phyloP scores from a whole-genome alignment of 1,139 yeast genomes.

The Suhomyces bribrorum region DNA sequence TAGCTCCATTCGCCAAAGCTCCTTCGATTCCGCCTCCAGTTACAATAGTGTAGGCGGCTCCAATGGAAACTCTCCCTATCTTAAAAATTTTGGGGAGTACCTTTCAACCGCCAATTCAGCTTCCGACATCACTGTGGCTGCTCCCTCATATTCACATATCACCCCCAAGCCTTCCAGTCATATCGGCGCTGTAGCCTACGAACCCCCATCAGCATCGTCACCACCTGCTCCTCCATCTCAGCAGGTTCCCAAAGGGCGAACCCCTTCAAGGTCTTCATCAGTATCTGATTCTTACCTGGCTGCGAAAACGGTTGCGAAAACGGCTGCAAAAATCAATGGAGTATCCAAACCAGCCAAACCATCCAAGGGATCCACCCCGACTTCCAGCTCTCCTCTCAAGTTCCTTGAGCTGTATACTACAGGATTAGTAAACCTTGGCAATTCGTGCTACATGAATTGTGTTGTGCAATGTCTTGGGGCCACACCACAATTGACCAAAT shows the following conservation, averaged over 20 bases:
- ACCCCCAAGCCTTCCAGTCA: neutral
- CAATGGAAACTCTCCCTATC: constrained; percentile 26
- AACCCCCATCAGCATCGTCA: constrained; percentile 5
- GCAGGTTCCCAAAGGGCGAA: constrained; percentile 14
- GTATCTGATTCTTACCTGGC: neutral
- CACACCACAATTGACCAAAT: constrained; percentile 44
- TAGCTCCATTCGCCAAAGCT: constrained; percentile 3
- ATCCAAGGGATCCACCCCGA: too few relatives aligned
- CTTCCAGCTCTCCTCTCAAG: constrained; percentile 16
- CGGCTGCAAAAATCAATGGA: neutral
- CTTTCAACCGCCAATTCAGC: constrained; percentile 36
- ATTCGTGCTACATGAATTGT: constrained; percentile 93
- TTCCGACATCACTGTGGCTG: constrained; percentile 22
- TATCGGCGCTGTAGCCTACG: constrained; percentile 7
- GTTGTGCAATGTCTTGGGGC: constrained; percentile 76
- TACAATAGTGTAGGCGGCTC: neutral
- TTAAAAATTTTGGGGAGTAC: constrained; percentile 43
- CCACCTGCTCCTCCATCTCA: constrained; percentile 11
- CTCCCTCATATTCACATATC: neutral
- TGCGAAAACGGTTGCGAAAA: neutral
- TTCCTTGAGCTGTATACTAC: constrained; percentile 41
- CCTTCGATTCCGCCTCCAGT: neutral
- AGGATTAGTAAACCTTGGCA: constrained; percentile 82
- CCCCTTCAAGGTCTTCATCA: constrained; percentile 2
- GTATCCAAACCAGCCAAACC: neutral